Percentiles rank a stretch among this genome's conserved stretches.
These are phyloP conservation scores for Lachancea mirantina DNA, from an alignment of 805 yeast species.

Conservation along the genomic window DNA sequence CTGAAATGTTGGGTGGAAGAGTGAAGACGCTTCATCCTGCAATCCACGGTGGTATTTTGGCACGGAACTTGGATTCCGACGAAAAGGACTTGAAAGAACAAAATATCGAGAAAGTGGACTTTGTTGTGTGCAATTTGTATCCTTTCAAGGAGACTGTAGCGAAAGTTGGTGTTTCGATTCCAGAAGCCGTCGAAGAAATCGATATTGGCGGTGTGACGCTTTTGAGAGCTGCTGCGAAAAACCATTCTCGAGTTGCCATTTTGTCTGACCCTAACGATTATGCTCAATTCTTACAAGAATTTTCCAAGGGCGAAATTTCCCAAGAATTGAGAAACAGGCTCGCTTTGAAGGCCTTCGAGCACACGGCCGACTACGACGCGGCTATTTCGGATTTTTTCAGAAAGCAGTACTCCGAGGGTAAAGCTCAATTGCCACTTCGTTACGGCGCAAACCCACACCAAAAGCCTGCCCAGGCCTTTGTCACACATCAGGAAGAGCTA, in stretches of 20 bases:
- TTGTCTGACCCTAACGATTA: conserved; percentile 93
- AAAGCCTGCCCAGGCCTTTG: conserved; percentile 97
- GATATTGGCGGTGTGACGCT: conserved; percentile 98
- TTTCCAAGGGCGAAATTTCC: conserved; percentile 65
- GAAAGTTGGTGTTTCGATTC: conserved; percentile 89
- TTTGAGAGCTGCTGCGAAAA: conserved; percentile 97
- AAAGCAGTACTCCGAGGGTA: conserved; percentile 88
- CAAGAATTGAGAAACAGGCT: conserved; percentile 67
- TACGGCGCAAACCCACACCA: conserved; percentile 99
- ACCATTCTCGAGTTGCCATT: conserved; percentile 93
- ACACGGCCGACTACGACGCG: conserved; percentile 95
- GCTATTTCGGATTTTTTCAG: conserved; percentile 96
- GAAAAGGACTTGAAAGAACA: conserved; percentile 82
- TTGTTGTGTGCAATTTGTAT: conserved; percentile 93
- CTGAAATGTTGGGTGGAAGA: conserved; percentile 98
- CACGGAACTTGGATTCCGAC: conserved; percentile 86
- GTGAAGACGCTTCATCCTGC: conserved; percentile 98
- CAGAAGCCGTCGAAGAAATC: conserved; percentile 96
- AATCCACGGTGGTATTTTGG: conserved; percentile 95
- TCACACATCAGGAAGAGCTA: conserved; percentile 71
- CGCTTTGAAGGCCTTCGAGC: conserved; percentile 96
- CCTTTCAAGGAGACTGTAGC: conserved; percentile 97
- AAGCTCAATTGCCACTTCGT: conserved; percentile 86
- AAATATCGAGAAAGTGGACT: conserved; percentile 93
- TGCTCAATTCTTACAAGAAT: conserved; percentile 76